These are phyloP conservation scores for Xylaria sp. DNA, from an alignment of 2,329 filamentous ascomycete species.

Conservation along the genomic window DNA sequence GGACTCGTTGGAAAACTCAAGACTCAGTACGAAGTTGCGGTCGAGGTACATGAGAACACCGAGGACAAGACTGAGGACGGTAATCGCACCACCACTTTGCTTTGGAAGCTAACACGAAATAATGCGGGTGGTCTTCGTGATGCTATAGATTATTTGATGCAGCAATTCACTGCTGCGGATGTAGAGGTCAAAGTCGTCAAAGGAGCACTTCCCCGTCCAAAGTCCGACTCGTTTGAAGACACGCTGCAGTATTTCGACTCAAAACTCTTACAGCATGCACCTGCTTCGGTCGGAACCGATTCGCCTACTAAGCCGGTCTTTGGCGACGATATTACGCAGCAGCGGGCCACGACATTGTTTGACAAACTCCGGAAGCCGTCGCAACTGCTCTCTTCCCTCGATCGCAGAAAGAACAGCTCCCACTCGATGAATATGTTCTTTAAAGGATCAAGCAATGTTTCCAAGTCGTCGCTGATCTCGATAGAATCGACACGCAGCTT, in stretches of 20 bases:
- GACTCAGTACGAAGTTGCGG: conserved; percentile 88
- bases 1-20: conserved; percentile 86
- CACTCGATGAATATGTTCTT: conserved; percentile 87
- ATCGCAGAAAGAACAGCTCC: conserved; percentile 91
- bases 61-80: conserved; percentile 64
- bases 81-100: conserved; percentile 64
- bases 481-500: conserved; percentile 94
- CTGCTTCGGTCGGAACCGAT: conserved; percentile 78
- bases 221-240: conserved; percentile 98
- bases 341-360: conserved; percentile 80
- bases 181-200: conserved; percentile 88
- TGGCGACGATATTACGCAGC: conserved; percentile 77
- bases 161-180: conserved; percentile 83
- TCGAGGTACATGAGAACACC: conserved; percentile 71
- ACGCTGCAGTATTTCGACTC: conserved; percentile 96
- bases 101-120: conserved; percentile 91
- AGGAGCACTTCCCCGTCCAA: conserved; percentile 94
- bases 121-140: conserved; percentile 95
- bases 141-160: conserved; percentile 91
- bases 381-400: conserved; percentile 80
- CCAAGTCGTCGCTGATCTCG: conserved; percentile 93
- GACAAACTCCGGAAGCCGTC: conserved; percentile 95
- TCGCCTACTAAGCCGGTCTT: conserved; percentile 88
- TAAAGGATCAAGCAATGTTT: conserved; percentile 88
- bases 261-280: conserved; percentile 92